Percentiles rank a stretch among this genome's conserved stretches.
phyloP scores from a whole-genome alignment of 129 eudicot species.

The Escallonia rubra region DNA sequence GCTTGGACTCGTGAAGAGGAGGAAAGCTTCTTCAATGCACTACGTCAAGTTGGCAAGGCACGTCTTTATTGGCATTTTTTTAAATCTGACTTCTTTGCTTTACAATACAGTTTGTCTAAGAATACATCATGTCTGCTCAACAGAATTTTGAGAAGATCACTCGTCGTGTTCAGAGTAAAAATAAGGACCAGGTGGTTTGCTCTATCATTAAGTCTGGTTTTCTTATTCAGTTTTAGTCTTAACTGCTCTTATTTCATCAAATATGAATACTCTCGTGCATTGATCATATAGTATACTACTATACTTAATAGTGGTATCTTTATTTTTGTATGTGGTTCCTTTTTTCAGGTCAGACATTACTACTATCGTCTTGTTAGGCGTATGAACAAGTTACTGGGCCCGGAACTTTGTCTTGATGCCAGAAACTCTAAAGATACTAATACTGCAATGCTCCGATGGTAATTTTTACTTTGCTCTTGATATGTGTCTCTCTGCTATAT shows the following conservation, averaged over 20 bases:
- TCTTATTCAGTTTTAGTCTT: not conserved
- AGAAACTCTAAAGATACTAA: slow-evolving; percentile 86
- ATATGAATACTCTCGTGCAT: not conserved
- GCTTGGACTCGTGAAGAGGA: slow-evolving; percentile 98
- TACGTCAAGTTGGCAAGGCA: slow-evolving; percentile 99
- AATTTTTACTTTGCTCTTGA: slow-evolving; percentile 10
- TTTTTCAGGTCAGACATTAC: slow-evolving; percentile 80
- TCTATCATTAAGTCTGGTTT: not conserved
- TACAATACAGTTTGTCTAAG: slow-evolving; percentile 8
- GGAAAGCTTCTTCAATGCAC: slow-evolving; percentile 81
- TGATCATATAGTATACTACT: too few species aligned
- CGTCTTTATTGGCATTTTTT: slow-evolving; percentile 15
- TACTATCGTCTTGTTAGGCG: slow-evolving; percentile 94
- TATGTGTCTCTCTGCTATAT: too few species aligned
- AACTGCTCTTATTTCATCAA: not conserved
- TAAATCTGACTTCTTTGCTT: not conserved
- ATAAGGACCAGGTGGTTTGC: slow-evolving; percentile 81
- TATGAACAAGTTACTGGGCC: slow-evolving; percentile 92
- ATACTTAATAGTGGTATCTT: not conserved
- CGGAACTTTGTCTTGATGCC: slow-evolving; percentile 86
- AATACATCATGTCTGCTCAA: slow-evolving; percentile 3
- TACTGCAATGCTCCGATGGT: slow-evolving; percentile 98
- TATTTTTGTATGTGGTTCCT: not conserved
- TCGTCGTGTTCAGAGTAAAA: slow-evolving; percentile 80
- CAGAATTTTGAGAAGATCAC: slow-evolving; percentile 98